Conservation (phyloP, 495 filamentous ascomycete species). For the Penicillium flavigenum region DNA sequence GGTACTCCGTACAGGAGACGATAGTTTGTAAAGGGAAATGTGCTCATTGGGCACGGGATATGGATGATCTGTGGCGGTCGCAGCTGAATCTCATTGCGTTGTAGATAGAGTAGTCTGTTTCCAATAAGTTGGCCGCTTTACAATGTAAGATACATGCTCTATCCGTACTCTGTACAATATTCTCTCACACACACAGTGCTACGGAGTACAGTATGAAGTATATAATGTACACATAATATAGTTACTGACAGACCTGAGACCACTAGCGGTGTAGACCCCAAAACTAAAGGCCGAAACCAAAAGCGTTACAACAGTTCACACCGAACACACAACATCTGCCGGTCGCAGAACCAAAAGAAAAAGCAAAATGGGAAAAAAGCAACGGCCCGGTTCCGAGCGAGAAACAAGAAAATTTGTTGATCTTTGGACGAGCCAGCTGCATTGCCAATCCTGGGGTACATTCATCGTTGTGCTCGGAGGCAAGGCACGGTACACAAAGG, state of each 20-base stretch:
- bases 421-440: slow-evolving; percentile 10
- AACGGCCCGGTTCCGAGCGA: slow-evolving; percentile 4
- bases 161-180: neutral
- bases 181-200: neutral
- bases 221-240: neutral
- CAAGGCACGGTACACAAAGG: slow-evolving; percentile 3
- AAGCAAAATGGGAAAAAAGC: neutral
- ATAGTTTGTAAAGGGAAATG: neutral
- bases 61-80: slow-evolving; percentile 12
- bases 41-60: neutral
- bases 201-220: neutral
- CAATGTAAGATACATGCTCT: neutral
- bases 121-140: slow-evolving; percentile 4
- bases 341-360: neutral
- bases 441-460: slow-evolving; percentile 19
- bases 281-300: slow-evolving; percentile 1
- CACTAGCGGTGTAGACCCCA: slow-evolving; percentile 15
- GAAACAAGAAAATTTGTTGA: neutral
- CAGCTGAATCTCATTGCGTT: neutral
- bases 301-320: neutral
- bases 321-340: neutral
- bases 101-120: neutral
- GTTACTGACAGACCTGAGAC: slow-evolving; percentile 1
- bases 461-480: neutral
- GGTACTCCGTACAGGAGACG: neutral